Evolutionary conservation across 345 rosid species (phyloP), one percentile per base, ranked within the genome.

Genomic region (Eucalyptus virginea): DNA sequence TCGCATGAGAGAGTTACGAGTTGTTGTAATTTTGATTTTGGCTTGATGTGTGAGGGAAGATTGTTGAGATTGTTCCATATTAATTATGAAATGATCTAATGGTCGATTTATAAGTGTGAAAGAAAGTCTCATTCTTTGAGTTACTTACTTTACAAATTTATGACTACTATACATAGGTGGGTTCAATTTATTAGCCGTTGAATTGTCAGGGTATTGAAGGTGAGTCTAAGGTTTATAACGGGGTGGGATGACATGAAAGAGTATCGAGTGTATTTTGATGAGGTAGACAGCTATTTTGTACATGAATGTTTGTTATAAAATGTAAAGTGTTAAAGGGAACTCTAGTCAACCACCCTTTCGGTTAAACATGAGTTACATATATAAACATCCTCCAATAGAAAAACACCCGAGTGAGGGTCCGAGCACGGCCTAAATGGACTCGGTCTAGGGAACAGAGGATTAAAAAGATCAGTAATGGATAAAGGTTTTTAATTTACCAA

Each of bases 61-160:
- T 2, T 5, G 1, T 56, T 56, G 6, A 23, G 6, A 56, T 56
- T 5, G 2, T 56, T 26, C 0, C 2, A 56, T 11, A 24, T 56
- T 0, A 9, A 1, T 56, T 56, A 23, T 24, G 2, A 24, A 26
- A 10, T 0, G 2, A 0, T 56, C 3, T 2, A 23, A 0, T 24
- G 1, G 4, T 56, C 1, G 3, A 52, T 56, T 26, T 56, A 24
- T 56, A 56, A 56, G 14, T 24, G 13, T 56, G 3, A 23, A 0
- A 11, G 13, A 56, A 10, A 56, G 3, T 56, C 0, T 5, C 1
- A 56, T 0, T 5, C 0, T 56, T 24, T 56, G 0, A 24, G 2
- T 0, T 56, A 11, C 24, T 52, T 52, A 52, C 58, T 52, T 30
- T n/a, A 65, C 1, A 30, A 7, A 30, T n/a, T 0, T 7, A 65